Evolutionary conservation across 805 yeast species (phyloP).

Genomic region (Ogataea haglerorum): DNA sequence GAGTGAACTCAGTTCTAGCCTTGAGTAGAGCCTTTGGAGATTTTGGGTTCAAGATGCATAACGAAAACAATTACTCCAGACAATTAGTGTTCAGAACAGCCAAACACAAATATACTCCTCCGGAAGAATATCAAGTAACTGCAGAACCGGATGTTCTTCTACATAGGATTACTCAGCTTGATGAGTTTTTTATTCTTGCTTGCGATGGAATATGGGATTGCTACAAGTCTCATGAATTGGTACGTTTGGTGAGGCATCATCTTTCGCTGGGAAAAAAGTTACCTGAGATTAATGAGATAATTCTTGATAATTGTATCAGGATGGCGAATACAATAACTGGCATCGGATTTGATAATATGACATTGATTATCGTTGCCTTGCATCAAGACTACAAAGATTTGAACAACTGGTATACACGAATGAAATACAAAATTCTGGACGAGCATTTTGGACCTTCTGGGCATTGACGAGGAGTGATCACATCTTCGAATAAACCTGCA

Average conservation of each 20-base stretch:
- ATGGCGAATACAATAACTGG: conserved; percentile 75
- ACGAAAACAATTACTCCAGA: conserved; percentile 24
- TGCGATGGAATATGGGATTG: conserved; percentile 88
- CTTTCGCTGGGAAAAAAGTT: conserved; percentile 54
- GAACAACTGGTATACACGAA: conserved; percentile 55
- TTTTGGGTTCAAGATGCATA: conserved; percentile 48
- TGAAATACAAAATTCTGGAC: conserved; percentile 40
- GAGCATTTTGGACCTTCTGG: conserved; percentile 33
- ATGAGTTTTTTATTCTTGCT: conserved; percentile 70
- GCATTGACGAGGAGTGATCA: background rate
- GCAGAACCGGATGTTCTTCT: conserved; percentile 72
- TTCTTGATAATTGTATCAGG: conserved; percentile 62
- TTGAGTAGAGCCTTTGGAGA: conserved; percentile 65
- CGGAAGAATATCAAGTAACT: conserved; percentile 76
- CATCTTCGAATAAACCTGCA: too few relatives aligned
- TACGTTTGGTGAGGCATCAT: conserved; percentile 53
- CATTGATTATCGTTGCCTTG: conserved; percentile 62
- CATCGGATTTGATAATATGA: conserved; percentile 81
- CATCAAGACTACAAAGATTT: conserved; percentile 40
- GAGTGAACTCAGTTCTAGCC: conserved; percentile 59
- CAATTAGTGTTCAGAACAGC: conserved; percentile 18
- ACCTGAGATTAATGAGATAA: conserved; percentile 54
- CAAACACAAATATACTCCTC: conserved; percentile 37
- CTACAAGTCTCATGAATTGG: conserved; percentile 52
- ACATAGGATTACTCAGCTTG: conserved; percentile 44